Evolutionary conservation across 2,329 filamentous ascomycete genomes (phyloP).

Genomic region (Trichoderma brevicompactum): DNA sequence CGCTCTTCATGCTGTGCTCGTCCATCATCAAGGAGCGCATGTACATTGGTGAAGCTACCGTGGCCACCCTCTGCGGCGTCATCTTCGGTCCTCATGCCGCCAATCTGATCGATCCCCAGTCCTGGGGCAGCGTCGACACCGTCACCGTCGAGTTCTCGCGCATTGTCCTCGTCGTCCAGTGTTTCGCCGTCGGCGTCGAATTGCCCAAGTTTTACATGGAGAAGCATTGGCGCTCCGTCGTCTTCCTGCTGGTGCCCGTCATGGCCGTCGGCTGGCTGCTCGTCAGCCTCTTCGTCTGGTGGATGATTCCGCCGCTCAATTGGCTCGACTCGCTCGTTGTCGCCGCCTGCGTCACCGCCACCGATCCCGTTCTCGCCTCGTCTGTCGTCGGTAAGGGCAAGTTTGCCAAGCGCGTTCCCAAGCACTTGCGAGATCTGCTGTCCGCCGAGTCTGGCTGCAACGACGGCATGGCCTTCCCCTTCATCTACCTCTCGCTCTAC

Average conservation of each 20-base stretch:
- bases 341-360: slow-evolving; percentile 94
- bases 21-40: slow-evolving; percentile 97
- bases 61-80: slow-evolving; percentile 84
- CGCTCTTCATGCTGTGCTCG: slow-evolving; percentile 97
- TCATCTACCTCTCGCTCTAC: slow-evolving; percentile 91
- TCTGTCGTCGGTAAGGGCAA: slow-evolving; percentile 99
- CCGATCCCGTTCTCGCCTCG: slow-evolving; percentile 93
- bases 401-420: slow-evolving; percentile 95
- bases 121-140: slow-evolving; percentile 84
- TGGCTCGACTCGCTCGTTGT: slow-evolving; percentile 90
- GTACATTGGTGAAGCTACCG: slow-evolving; percentile 98
- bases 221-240: slow-evolving; percentile 91
- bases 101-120: slow-evolving; percentile 73
- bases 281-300: slow-evolving; percentile 93
- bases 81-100: slow-evolving; percentile 87
- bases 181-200: slow-evolving; percentile 89
- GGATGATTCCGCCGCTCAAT: slow-evolving; percentile 75
- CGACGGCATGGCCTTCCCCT: slow-evolving; percentile 99
- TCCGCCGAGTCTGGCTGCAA: slow-evolving; percentile 98
- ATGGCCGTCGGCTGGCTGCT: slow-evolving; percentile 97
- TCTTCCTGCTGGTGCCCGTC: slow-evolving; percentile 85
- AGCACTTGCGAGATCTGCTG: slow-evolving; percentile 92
- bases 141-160: slow-evolving; percentile 89
- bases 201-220: slow-evolving; percentile 97
- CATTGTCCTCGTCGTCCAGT: slow-evolving; percentile 88